phyloP scores from a whole-genome alignment of 495 filamentous ascomycete species.

The Penicillium waksmanii region DNA sequence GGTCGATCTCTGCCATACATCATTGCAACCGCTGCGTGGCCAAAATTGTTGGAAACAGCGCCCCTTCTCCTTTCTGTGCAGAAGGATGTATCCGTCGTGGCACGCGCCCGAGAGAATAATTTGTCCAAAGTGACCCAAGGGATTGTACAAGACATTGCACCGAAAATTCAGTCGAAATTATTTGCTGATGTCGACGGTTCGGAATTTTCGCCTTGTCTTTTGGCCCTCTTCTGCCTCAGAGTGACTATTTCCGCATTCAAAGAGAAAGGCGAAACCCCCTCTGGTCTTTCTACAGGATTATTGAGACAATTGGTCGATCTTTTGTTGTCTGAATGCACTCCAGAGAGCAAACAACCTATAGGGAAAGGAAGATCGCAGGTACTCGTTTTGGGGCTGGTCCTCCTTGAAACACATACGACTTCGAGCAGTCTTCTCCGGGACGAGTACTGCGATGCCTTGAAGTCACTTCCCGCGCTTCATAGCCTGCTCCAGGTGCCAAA shows the following conservation, averaged over 20 bases:
- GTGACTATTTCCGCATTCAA: conserved; percentile 31
- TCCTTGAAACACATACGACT: conserved; percentile 64
- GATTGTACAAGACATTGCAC: conserved; percentile 31
- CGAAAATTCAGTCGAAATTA: conserved; percentile 27
- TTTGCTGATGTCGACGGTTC: conserved; percentile 21
- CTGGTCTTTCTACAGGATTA: conserved; percentile 28
- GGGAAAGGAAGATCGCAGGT: conserved; percentile 21
- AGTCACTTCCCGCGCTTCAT: conserved; percentile 34
- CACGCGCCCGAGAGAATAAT: conserved; percentile 19
- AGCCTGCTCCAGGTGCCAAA: conserved; percentile 28
- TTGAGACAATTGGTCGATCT: conserved; percentile 32
- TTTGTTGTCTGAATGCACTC: conserved; percentile 23
- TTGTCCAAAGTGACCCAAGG: conserved; percentile 36
- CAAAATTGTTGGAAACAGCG: conserved; percentile 36
- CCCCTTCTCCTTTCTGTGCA: conserved; percentile 28
- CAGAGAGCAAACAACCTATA: neutral
- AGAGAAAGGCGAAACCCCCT: conserved; percentile 30
- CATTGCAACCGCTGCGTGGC: conserved; percentile 36
- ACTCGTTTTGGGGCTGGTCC: conserved; percentile 53
- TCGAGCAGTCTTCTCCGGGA: conserved; percentile 26
- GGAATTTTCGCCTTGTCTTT: conserved; percentile 35
- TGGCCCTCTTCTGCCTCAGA: conserved; percentile 38
- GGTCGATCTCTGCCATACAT: conserved; percentile 32
- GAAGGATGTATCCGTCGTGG: conserved; percentile 31
- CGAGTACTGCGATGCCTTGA: conserved; percentile 30